Percentiles rank a stretch among this genome's conserved stretches.
Conservation (phyloP, 768 basidiomycete species). For the Tulasnella calospora region DNA sequence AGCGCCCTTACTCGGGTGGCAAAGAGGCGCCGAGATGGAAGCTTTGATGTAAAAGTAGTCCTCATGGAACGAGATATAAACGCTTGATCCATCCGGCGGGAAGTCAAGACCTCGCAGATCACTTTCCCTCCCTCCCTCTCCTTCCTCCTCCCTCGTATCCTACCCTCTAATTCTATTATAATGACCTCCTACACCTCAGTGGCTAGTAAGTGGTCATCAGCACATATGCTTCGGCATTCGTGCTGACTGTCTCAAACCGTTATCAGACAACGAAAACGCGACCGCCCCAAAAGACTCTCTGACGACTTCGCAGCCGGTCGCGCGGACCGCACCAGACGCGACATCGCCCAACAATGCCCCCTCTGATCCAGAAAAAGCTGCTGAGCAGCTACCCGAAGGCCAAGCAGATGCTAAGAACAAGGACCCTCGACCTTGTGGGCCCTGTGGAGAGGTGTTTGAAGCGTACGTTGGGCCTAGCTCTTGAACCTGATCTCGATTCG, state of each 20-base stretch:
- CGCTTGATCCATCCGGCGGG: background rate
- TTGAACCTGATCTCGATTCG: background rate
- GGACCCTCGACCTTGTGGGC: background rate
- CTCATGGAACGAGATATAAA: background rate
- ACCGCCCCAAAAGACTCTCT: background rate
- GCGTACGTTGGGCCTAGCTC: background rate
- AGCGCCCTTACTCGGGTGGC: background rate
- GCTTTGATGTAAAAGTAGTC: background rate
- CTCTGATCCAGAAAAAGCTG: background rate
- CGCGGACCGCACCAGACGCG: background rate
- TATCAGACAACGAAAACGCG: background rate
- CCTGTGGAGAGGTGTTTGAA: background rate
- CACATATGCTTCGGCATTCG: background rate
- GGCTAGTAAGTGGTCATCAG: background rate
- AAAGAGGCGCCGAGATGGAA: background rate
- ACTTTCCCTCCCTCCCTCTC: background rate
- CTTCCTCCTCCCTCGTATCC: background rate
- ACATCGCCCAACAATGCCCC: background rate
- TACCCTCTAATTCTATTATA: background rate
- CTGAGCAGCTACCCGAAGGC: background rate
- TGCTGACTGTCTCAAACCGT: background rate
- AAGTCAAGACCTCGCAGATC: background rate
- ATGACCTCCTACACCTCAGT: background rate
- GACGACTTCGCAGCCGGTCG: background rate
- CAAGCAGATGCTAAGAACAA: background rate